phyloP scores from a whole-genome alignment of 257 asterid species.

The Fraxinus excelsior region DNA sequence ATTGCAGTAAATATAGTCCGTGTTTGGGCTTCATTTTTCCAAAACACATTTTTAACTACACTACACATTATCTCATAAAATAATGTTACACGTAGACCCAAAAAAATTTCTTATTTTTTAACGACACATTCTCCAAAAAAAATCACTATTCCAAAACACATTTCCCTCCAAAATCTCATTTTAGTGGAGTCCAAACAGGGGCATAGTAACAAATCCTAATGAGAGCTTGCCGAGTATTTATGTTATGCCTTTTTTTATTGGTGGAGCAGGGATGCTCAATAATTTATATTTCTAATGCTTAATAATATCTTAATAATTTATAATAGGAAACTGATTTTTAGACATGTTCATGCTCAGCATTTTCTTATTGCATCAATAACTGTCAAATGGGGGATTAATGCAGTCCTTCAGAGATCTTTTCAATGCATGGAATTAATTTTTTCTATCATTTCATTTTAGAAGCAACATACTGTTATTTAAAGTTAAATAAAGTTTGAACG shows the following conservation, averaged over 20 bases:
- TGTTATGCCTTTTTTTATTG: background rate
- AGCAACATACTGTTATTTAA: background rate
- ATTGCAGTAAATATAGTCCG: background rate
- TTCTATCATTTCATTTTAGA: background rate
- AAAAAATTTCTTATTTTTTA: no score
- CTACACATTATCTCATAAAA: no score
- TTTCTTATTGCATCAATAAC: background rate
- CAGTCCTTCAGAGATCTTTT: background rate
- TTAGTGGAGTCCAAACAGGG: no score
- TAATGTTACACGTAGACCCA: no score
- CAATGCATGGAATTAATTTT: background rate
- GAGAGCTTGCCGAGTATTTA: background rate
- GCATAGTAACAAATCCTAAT: background rate
- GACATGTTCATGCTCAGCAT: background rate
- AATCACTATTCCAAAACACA: no score
- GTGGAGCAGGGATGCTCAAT: background rate
- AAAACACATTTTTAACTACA: no score
- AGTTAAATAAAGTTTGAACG: background rate
- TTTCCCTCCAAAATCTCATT: no score
- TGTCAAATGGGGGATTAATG: background rate
- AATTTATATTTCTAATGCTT: background rate
- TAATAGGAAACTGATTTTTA: background rate
- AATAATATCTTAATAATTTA: background rate
- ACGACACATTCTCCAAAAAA: no score
- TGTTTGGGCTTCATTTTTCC: no score